Conservation (phyloP, 2,329 filamentous ascomycete species). For the Grosmannia clavigera region DNA sequence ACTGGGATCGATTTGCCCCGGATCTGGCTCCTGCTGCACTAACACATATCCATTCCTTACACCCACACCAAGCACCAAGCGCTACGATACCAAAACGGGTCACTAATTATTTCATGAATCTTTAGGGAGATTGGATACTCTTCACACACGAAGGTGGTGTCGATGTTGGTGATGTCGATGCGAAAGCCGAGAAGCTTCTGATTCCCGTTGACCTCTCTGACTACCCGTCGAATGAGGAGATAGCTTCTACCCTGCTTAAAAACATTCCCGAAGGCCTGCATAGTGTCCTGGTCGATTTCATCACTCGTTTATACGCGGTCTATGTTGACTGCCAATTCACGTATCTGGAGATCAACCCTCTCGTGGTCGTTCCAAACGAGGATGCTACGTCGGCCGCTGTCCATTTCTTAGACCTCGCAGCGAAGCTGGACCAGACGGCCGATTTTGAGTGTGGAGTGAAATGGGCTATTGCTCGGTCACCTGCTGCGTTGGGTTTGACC, state of each 20-base stretch:
- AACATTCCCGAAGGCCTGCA: slow-evolving; percentile 93
- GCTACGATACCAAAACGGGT: neutral
- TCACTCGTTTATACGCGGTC: slow-evolving; percentile 93
- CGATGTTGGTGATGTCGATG: slow-evolving; percentile 97
- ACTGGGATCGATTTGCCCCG: slow-evolving; percentile 19
- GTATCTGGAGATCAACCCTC: slow-evolving; percentile 98
- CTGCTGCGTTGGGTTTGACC: slow-evolving; percentile 75
- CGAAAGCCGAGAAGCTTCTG: slow-evolving; percentile 96
- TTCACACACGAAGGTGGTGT: slow-evolving; percentile 99
- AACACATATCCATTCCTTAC: neutral
- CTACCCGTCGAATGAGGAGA: slow-evolving; percentile 93
- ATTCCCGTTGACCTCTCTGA: slow-evolving; percentile 90
- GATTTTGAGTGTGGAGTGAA: slow-evolving; percentile 99
- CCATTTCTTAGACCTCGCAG: slow-evolving; percentile 95
- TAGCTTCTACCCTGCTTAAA: slow-evolving; percentile 71
- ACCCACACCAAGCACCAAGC: neutral
- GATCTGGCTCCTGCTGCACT: slow-evolving; percentile 13
- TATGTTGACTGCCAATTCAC: slow-evolving; percentile 99
- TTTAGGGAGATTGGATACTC: slow-evolving; percentile 95
- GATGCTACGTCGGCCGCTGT: slow-evolving; percentile 87
- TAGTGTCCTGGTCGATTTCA: slow-evolving; percentile 98
- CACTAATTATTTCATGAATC: neutral
- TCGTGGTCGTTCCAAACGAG: slow-evolving; percentile 93
- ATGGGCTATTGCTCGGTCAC: slow-evolving; percentile 92
- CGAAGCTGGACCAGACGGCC: slow-evolving; percentile 97